Conservation (phyloP, 164 flowering plant genomes). For the Tetracentron sinense region DNA sequence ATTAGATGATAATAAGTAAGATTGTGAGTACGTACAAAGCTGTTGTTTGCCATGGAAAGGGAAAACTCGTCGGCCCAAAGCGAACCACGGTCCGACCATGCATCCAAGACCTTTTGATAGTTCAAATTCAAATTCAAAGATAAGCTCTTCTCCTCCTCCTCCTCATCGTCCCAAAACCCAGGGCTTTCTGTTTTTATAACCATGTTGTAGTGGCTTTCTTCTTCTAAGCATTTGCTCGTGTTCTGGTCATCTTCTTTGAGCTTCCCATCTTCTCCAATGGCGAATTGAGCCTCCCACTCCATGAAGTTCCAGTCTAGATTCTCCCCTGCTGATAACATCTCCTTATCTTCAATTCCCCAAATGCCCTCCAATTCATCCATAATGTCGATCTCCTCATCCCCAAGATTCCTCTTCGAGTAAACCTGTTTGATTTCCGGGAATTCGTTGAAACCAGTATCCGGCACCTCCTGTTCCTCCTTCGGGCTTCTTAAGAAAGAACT, state of each 20-base stretch:
- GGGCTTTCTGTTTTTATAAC: constrained; percentile 21
- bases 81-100: constrained; percentile 57
- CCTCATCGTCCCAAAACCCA: constrained; percentile 32
- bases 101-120: constrained; percentile 57
- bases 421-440: not conserved
- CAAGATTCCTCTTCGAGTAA: not conserved
- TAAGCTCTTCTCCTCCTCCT: constrained; percentile 18
- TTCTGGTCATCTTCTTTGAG: constrained; percentile 13
- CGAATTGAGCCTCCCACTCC: constrained; percentile 33
- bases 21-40: constrained; percentile 40
- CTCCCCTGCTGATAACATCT: constrained; percentile 13
- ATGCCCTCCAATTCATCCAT: constrained; percentile 37
- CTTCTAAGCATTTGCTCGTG: constrained; percentile 13
- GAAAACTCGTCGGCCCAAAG: constrained; percentile 41
- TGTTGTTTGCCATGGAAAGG: constrained; percentile 17
- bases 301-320: constrained; percentile 30
- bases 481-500: constrained; percentile 31
- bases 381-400: constrained; percentile 15
- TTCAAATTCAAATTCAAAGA: constrained; percentile 52
- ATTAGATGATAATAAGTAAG: not conserved
- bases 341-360: constrained; percentile 31
- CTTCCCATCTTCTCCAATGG: not conserved
- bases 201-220: constrained; percentile 2
- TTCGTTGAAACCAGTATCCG: constrained; percentile 9
- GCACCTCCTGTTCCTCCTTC: constrained; percentile 35